phyloP scores from a whole-genome alignment of 257 asterid species.

The Verbascum thapsus region DNA sequence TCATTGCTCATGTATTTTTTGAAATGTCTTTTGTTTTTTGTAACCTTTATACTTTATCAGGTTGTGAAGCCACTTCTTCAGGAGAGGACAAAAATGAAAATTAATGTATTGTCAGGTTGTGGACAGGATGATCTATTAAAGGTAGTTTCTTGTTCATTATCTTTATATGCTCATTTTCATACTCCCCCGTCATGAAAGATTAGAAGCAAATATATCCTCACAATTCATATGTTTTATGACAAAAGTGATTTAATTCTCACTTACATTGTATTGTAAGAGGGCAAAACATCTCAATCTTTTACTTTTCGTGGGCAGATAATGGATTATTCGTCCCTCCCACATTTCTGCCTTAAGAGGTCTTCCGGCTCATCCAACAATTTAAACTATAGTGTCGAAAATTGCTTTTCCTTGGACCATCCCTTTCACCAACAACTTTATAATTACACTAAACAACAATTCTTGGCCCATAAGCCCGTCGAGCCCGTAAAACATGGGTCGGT shows the following conservation, averaged over 20 bases:
- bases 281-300: too few species aligned
- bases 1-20: not conserved
- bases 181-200: too few species aligned
- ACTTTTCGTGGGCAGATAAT: conserved; percentile 54
- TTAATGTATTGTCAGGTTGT: conserved; percentile 57
- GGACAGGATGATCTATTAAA: conserved; percentile 62
- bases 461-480: conserved; percentile 30
- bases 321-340: conserved; percentile 79
- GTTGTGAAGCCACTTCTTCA: conserved; percentile 70
- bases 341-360: conserved; percentile 63
- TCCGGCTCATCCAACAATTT: conserved; percentile 40
- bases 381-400: conserved; percentile 37
- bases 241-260: too few species aligned
- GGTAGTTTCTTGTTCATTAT: conserved; percentile 42
- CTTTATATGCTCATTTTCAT: not conserved
- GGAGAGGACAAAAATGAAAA: conserved; percentile 60
- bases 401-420: conserved; percentile 70
- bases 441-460: conserved; percentile 54
- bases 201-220: too few species aligned
- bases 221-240: too few species aligned
- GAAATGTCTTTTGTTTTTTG: not conserved
- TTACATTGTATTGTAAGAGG: too few species aligned
- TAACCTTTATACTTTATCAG: conserved; percentile 36
- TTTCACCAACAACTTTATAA: conserved; percentile 68
- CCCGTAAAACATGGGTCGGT: conserved; percentile 73